Evolutionary conservation across 2,329 filamentous ascomycete genomes (phyloP).

Genomic region (Epichloe hybrida): DNA sequence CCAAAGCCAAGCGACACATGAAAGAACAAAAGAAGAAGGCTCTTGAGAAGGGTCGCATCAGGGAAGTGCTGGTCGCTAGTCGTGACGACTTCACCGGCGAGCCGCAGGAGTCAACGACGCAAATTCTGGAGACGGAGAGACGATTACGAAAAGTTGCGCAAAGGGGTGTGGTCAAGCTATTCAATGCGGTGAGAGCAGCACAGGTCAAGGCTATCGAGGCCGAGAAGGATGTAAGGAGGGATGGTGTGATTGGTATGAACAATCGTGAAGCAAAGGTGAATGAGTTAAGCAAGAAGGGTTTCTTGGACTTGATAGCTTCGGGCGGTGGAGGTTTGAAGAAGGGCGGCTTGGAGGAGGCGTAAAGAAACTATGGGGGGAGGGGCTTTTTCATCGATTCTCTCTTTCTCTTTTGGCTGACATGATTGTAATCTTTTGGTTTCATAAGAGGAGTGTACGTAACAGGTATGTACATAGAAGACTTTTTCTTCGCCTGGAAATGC

Average conservation of each 20-base stretch:
- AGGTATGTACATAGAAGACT: slow-evolving; percentile 2
- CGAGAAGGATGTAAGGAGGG: slow-evolving; percentile 52
- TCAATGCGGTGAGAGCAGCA: slow-evolving; percentile 86
- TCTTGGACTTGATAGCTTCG: slow-evolving; percentile 74
- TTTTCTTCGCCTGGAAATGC: slow-evolving; percentile 6
- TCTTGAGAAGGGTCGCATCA: slow-evolving; percentile 74
- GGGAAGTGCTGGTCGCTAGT: slow-evolving; percentile 62
- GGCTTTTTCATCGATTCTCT: not conserved
- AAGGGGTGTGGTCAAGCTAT: slow-evolving; percentile 86
- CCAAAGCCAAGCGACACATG: slow-evolving; percentile 66
- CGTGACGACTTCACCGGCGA: slow-evolving; percentile 35
- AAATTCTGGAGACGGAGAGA: slow-evolving; percentile 59
- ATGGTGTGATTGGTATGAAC: slow-evolving; percentile 64
- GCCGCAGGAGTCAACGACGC: slow-evolving; percentile 32
- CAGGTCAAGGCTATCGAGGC: slow-evolving; percentile 80
- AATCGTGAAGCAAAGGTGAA: slow-evolving; percentile 78
- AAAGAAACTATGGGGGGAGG: not conserved
- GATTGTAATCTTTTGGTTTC: not conserved
- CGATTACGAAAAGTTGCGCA: slow-evolving; percentile 76
- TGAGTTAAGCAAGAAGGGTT: slow-evolving; percentile 95
- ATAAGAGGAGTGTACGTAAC: slow-evolving; percentile 15
- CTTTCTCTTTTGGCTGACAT: not conserved
- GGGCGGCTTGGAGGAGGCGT: slow-evolving; percentile 43
- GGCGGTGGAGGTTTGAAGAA: slow-evolving; percentile 47
- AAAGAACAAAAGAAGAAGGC: slow-evolving; percentile 68